These are phyloP conservation scores for Russula abietina DNA, from an alignment of 768 basidiomycete species.

Conservation along the genomic window DNA sequence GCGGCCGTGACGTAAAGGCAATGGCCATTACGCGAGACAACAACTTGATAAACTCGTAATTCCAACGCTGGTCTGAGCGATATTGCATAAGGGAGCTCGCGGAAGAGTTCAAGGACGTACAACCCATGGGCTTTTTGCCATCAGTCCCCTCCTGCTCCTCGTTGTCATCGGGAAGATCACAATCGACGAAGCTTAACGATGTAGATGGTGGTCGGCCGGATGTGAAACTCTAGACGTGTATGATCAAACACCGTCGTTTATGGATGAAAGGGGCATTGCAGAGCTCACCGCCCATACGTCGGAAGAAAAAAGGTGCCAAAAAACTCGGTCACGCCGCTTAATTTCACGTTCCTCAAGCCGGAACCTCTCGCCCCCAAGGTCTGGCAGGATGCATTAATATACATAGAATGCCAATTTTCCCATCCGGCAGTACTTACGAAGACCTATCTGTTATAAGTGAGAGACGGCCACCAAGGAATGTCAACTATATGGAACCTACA, in stretches of 20 bases:
- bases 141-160: conserved; percentile 11
- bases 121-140: conserved; percentile 15
- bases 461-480: conserved; percentile 8
- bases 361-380: conserved; percentile 57
- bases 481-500: conserved; percentile 37
- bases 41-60: conserved; percentile 44
- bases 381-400: conserved; percentile 32
- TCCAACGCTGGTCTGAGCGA: conserved; percentile 46
- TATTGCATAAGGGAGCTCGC: background rate
- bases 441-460: conserved; percentile 39
- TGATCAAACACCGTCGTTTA: background rate
- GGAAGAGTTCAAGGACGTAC: conserved; percentile 5
- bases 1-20: conserved; percentile 37
- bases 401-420: conserved; percentile 11
- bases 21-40: conserved; percentile 38
- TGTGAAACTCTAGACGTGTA: conserved; percentile 26
- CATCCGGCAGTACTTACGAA: conserved; percentile 38
- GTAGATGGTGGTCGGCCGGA: conserved; percentile 30
- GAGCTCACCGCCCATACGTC: conserved; percentile 54
- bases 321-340: conserved; percentile 48
- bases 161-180: conserved; percentile 26
- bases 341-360: conserved; percentile 42
- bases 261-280: background rate
- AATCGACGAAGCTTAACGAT: conserved; percentile 26
- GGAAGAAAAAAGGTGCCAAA: conserved; percentile 62